These are phyloP conservation scores for Diaporthe sp. DNA, from an alignment of 2,329 filamentous ascomycete genomes.

Conservation along the genomic window DNA sequence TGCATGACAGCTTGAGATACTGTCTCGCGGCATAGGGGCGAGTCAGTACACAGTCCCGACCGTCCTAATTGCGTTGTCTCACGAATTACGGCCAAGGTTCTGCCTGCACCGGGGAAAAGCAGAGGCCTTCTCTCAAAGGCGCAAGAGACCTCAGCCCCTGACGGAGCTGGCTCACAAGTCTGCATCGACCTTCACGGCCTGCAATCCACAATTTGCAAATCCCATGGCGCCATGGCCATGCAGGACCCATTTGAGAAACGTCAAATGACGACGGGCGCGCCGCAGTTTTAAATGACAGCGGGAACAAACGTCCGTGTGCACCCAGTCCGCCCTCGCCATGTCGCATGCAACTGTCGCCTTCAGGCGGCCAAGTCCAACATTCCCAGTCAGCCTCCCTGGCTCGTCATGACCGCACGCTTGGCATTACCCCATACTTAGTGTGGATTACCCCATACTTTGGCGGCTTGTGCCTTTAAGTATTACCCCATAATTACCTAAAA, in stretches of 20 bases:
- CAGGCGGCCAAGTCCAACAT: not conserved
- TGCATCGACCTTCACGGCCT: not conserved
- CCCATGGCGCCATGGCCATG: not conserved
- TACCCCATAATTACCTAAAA: slow-evolving; percentile 28
- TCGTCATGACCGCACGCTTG: not conserved
- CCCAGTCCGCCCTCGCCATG: not conserved
- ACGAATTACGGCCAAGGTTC: not conserved
- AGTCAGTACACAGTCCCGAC: not conserved
- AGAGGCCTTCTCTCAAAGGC: not conserved
- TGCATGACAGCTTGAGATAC: not conserved
- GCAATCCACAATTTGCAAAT: not conserved
- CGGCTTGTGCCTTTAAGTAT: slow-evolving; percentile 8
- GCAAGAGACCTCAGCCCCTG: not conserved
- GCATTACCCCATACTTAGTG: slow-evolving; percentile 23
- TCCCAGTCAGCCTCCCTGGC: slow-evolving; percentile 18
- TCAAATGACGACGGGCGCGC: not conserved
- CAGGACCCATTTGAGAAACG: not conserved
- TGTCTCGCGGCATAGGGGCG: not conserved
- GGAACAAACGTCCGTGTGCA: slow-evolving; percentile 5
- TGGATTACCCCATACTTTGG: slow-evolving; percentile 24
- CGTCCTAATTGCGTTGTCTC: not conserved
- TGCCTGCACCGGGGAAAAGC: not conserved
- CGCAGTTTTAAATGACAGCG: slow-evolving; percentile 2
- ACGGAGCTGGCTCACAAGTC: not conserved
- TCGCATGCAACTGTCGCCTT: slow-evolving; percentile 9